Percentiles rank a stretch among this genome's conserved stretches.
These are phyloP conservation scores for Monilinia polystroma DNA, from an alignment of 2,329 filamentous ascomycete species.

Conservation along the genomic window DNA sequence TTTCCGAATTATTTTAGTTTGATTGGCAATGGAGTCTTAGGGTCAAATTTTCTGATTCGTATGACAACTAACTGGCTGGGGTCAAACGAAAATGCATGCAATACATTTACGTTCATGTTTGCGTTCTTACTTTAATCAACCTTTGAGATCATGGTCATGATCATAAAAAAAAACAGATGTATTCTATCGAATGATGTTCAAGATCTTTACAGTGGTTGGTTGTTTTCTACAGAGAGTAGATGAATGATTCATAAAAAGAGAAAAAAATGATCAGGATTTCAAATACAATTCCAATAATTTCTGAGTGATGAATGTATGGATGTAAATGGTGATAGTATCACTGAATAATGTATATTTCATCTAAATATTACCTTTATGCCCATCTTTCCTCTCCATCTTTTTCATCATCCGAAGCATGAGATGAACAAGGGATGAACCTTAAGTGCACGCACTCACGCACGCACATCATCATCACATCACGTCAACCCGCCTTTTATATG, in stretches of 20 bases:
- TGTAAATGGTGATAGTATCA: too few relatives aligned
- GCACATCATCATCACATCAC: too few relatives aligned
- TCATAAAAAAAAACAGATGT: constrained; percentile 9
- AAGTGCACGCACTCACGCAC: too few relatives aligned
- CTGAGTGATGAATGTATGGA: too few relatives aligned
- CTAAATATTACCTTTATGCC: too few relatives aligned
- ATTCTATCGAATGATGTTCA: constrained; percentile 4
- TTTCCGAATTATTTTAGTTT: constrained; percentile 10
- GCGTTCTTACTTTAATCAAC: constrained; percentile 1
- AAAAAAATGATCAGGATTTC: background rate
- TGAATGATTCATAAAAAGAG: background rate
- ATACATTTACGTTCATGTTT: background rate
- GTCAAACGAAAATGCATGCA: constrained; percentile 2
- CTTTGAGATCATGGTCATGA: constrained; percentile 5
- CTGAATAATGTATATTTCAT: too few relatives aligned
- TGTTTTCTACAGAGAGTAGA: too few relatives aligned
- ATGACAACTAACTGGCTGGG: constrained; percentile 9
- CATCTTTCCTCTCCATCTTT: too few relatives aligned
- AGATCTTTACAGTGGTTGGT: background rate
- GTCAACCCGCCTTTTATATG: too few relatives aligned
- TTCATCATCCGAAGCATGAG: too few relatives aligned
- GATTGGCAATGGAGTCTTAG: constrained; percentile 17
- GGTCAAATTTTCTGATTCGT: constrained; percentile 15
- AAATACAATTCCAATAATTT: too few relatives aligned
- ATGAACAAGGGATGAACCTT: too few relatives aligned